Percentiles rank a stretch among this genome's conserved stretches.
Conservation (phyloP, 1,139 yeast species). For the Suhomyces atakaporum region DNA sequence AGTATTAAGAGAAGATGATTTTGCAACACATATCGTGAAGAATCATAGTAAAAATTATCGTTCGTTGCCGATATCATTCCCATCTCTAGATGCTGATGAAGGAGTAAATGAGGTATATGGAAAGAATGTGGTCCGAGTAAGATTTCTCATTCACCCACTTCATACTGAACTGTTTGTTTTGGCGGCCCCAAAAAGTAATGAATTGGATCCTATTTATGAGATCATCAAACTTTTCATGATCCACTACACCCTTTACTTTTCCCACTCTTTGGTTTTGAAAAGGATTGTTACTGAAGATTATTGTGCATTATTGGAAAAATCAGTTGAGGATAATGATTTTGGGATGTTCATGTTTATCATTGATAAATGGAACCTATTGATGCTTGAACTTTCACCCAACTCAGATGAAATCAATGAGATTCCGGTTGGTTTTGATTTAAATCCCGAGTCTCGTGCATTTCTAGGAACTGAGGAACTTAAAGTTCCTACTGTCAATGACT, state of each 20-base stretch:
- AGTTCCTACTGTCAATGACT: constrained; percentile 22
- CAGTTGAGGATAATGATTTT: constrained; percentile 39
- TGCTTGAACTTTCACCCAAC: constrained; percentile 40
- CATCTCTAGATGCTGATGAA: constrained; percentile 27
- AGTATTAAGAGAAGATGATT: constrained; percentile 15
- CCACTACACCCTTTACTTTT: constrained; percentile 44
- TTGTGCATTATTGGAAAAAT: constrained; percentile 31
- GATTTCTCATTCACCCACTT: constrained; percentile 43
- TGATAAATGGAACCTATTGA: constrained; percentile 46
- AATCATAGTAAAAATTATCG: constrained; percentile 35
- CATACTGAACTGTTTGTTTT: constrained; percentile 44
- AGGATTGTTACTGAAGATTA: constrained; percentile 37
- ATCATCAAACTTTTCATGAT: constrained; percentile 55
- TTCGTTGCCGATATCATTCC: constrained; percentile 40
- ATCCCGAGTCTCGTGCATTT: constrained; percentile 32
- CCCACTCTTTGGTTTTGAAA: constrained; percentile 39
- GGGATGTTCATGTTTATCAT: constrained; percentile 36
- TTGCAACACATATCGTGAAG: constrained; percentile 34
- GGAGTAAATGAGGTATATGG: constrained; percentile 24
- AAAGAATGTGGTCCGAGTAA: constrained; percentile 36
- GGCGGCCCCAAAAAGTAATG: constrained; percentile 53
- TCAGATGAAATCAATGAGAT: constrained; percentile 11
- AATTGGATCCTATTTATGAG: constrained; percentile 72
- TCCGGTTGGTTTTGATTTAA: constrained; percentile 27
- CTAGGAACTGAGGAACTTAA: constrained; percentile 21